Evolutionary conservation across 169 alveolate genomes (phyloP).

Genomic region (Eimeria maxima): DNA sequence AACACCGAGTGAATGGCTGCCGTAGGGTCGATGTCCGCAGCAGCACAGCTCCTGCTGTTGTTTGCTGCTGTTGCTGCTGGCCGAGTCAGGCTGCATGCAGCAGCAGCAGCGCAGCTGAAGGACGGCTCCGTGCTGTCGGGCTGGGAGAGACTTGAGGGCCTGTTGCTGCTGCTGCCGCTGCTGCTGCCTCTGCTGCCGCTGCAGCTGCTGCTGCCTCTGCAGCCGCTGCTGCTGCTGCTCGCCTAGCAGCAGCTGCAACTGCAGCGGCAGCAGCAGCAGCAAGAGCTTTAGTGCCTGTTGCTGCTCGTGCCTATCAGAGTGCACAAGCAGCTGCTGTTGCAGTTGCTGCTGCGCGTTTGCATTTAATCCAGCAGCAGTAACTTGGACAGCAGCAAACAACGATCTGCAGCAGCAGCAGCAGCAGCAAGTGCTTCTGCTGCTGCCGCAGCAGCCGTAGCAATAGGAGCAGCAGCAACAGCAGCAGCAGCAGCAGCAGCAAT

Average conservation of each 20-base stretch:
- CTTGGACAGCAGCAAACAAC: neutral
- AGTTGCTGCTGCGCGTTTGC: slow-evolving; percentile 22
- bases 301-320: neutral
- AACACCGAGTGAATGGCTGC: slow-evolving; percentile 38
- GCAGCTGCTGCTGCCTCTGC: neutral
- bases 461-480: neutral
- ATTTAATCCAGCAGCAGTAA: neutral
- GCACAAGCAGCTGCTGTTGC: slow-evolving; percentile 50
- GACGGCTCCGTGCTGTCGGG: neutral
- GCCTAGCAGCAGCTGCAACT: neutral
- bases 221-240: neutral
- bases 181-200: neutral
- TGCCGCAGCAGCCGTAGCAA: slow-evolving; percentile 30
- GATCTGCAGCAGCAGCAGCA: slow-evolving; percentile 22
- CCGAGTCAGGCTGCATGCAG: neutral
- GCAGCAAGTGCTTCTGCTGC: neutral
- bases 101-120: neutral
- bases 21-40: neutral
- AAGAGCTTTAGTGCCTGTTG: neutral
- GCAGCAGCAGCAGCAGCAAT: neutral
- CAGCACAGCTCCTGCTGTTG: slow-evolving; percentile 8
- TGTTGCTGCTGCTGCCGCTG: too few species aligned
- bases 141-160: neutral
- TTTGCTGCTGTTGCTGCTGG: slow-evolving; percentile 30
- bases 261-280: slow-evolving; percentile 15